Base-by-base conservation (phyloP, 2,329 filamentous ascomycete genomes). In the Colletotrichum sp. region DNA sequence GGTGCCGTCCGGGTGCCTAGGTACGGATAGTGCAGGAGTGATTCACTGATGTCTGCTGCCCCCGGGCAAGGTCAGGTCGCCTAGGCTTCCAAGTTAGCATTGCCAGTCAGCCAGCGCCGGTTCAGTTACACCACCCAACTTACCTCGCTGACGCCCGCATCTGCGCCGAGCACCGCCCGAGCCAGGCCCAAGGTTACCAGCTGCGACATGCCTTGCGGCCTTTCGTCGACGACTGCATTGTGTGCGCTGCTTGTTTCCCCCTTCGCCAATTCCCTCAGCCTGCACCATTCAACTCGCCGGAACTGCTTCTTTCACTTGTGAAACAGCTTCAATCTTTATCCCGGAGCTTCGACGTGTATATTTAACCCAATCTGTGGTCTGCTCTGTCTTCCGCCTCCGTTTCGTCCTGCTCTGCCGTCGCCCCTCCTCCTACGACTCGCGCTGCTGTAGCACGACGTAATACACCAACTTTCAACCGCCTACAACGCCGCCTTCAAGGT, bases 81-180 rank as follows among this genome's bases (percentile, higher is more conserved):
- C 18, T 22, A n/a, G 39, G 39, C 39, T 48, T 18, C 36, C 15
- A 39, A 39, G 36, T 39, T 48, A 48, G 44, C 44, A 22, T 30
- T 62, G 32, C 26, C 57, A 60, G 57, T 60, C 28, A n/a, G 16
- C 65, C 39, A 34, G 13, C 32, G 16, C 13, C 26, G 39, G 32
- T 26, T 34, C 64, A 72, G n/a, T 72, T 36, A 30, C 26, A 69
- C 26, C 55, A 69, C n/a, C 28, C 44, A 44, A 39, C 26, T 63
- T 63, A 63, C 59, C 55, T 68, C n/a, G 71, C 64, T 76, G 65
- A 69, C 65, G 74, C 65, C 71, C 70, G 65, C 74, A 60, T 69
- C 70, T 68, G 64, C 64, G 65, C 74, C 70, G 70, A 73, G 70
- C 74, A 74, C 65, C 48, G 70, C 65, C 71, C 34, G 64, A 69